Conservation (phyloP, 345 rosid genomes). For the Ricinus communis region DNA sequence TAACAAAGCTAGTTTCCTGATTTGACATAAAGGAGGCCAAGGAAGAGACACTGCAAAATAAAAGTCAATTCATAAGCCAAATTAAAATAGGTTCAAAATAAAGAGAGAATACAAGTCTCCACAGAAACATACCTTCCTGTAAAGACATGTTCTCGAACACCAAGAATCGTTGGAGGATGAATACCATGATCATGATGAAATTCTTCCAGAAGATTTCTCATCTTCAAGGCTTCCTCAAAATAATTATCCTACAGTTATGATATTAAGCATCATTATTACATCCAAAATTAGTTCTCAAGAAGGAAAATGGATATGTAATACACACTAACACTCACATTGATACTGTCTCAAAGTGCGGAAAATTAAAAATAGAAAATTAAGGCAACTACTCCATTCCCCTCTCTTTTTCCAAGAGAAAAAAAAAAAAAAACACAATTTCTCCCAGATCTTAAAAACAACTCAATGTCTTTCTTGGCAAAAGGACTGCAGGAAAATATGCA, state of each 20-base stretch:
- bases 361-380: background rate
- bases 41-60: constrained; percentile 96
- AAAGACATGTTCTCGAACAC: constrained; percentile 95
- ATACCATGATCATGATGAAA: constrained; percentile 80
- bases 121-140: constrained; percentile 72
- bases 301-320: background rate
- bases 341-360: background rate
- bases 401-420: too few species aligned
- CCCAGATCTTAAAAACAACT: too few species aligned
- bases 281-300: background rate
- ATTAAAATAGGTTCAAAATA: background rate
- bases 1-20: constrained; percentile 94
- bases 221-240: constrained; percentile 97
- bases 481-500: too few species aligned
- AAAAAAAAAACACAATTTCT: too few species aligned
- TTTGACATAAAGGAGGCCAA: constrained; percentile 93
- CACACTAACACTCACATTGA: background rate
- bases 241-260: constrained; percentile 69
- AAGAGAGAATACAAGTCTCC: background rate
- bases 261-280: background rate
- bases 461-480: too few species aligned
- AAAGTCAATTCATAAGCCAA: constrained; percentile 16
- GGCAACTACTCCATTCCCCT: too few species aligned
- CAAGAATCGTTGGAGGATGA: constrained; percentile 93
- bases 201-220: constrained; percentile 97